These are phyloP conservation scores for Fusarium continuum DNA, from an alignment of 2,329 filamentous ascomycete species.

Conservation along the genomic window DNA sequence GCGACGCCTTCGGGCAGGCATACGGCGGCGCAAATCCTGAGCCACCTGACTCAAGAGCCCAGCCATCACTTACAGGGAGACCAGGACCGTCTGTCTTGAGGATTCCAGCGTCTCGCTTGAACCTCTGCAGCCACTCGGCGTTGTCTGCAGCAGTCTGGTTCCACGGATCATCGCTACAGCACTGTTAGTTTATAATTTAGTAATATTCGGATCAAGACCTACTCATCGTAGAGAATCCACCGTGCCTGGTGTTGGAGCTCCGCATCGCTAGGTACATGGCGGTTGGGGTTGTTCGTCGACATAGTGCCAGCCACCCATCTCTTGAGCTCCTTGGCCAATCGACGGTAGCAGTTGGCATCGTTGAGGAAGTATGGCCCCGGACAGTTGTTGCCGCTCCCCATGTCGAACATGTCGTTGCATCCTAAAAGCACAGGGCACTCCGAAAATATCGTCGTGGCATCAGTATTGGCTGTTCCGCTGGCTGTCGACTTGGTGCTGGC, in stretches of 20 bases:
- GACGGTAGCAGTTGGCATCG: constrained; percentile 68
- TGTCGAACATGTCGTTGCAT: constrained; percentile 1
- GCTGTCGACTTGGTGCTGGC: constrained; percentile 27
- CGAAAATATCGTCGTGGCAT: constrained; percentile 23
- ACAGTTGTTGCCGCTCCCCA: constrained; percentile 8
- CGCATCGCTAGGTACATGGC: constrained; percentile 67
- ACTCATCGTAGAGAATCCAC: constrained; percentile 71
- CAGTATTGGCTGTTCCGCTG: constrained; percentile 25
- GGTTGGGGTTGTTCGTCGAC: constrained; percentile 68
- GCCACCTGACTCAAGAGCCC: constrained; percentile 61
- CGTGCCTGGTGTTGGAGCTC: constrained; percentile 71
- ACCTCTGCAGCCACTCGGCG: constrained; percentile 69
- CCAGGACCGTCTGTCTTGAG: constrained; percentile 61
- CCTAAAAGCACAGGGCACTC: constrained; percentile 20
- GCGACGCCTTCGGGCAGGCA: constrained; percentile 54
- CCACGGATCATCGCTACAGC: constrained; percentile 66
- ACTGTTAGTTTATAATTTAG: constrained; percentile 29
- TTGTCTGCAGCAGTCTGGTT: constrained; percentile 72
- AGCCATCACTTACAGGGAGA: constrained; percentile 53
- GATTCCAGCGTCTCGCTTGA: constrained; percentile 67
- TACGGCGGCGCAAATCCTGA: constrained; percentile 66
- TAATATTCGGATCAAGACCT: constrained; percentile 42
- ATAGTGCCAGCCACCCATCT: constrained; percentile 63
- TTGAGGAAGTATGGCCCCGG: constrained; percentile 60
- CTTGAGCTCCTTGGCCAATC: constrained; percentile 62